Evolutionary conservation across 1,139 yeast genomes (phyloP).

Genomic region (Pichia kudriavzevii): DNA sequence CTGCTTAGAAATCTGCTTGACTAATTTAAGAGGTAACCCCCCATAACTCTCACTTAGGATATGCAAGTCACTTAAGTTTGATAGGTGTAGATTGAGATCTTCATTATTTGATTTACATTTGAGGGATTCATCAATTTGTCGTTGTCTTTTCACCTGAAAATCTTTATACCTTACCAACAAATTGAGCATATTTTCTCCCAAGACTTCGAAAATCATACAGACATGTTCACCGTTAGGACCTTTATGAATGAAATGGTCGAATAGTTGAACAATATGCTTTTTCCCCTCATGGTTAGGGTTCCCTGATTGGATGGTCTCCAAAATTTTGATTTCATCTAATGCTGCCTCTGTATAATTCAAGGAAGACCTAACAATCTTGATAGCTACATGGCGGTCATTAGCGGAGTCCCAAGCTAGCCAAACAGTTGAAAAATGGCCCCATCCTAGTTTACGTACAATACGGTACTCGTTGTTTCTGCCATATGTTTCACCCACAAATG

Average conservation of each 20-base stretch:
- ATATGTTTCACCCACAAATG: constrained; percentile 61
- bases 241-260: constrained; percentile 58
- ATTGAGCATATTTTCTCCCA: constrained; percentile 71
- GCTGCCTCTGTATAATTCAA: constrained; percentile 72
- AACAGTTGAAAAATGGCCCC: constrained; percentile 81
- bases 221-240: constrained; percentile 77
- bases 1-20: constrained; percentile 67
- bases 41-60: constrained; percentile 42
- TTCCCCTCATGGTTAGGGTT: constrained; percentile 49
- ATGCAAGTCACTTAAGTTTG: constrained; percentile 24
- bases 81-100: constrained; percentile 10
- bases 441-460: constrained; percentile 63
- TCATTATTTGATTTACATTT: constrained; percentile 5
- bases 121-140: constrained; percentile 17
- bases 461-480: constrained; percentile 49
- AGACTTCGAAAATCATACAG: constrained; percentile 71
- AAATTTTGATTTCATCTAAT: constrained; percentile 60
- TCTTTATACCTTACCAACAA: constrained; percentile 51
- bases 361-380: constrained; percentile 70
- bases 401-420: constrained; percentile 58
- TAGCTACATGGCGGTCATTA: constrained; percentile 56
- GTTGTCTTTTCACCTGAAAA: constrained; percentile 25
- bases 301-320: constrained; percentile 36
- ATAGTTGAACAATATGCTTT: constrained; percentile 52
- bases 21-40: constrained; percentile 65